Base-by-base conservation (phyloP, 495 filamentous ascomycete genomes). In the Bathelium albidoporum region DNA sequence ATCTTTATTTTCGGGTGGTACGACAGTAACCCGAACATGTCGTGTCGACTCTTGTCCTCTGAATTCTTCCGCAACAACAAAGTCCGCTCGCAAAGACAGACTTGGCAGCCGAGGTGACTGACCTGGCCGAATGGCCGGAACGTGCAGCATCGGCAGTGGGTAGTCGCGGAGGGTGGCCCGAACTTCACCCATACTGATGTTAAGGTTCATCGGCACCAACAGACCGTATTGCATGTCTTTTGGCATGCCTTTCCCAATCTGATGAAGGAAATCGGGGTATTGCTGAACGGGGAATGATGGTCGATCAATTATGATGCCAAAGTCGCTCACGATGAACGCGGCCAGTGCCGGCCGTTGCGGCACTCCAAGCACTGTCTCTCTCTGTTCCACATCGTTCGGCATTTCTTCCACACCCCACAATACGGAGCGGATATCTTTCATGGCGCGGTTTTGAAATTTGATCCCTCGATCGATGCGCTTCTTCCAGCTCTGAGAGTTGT, bases 31-130 rank as follows among this genome's bases (percentile, higher is more conserved):
- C 60, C 83, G 82, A 41, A 92, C 88, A 66, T 88, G 83, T 59
- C 93, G 82, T 11, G 84, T 88, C 1, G 91, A 94, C 73, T 90
- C 83, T 53, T 80, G 70, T 34, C 88, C 88, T 59, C 90, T 82
- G 66, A 83, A 95, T 74, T 99, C 95, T 76, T 99, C 94, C 1
- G 91, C 95, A 63, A 99, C 88, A 18, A 99, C 92, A 74, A 99
- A 96, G 71, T 99, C 89, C 7, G 94, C 91, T 64, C 85, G 85
- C 65, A 97, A 78, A 1, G 87, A 89, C 77, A 93, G 83, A 55
- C 91, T 89, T 2, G 89, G 85, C n/a, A 93, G 72, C 62, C 88
- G 83, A 26, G 87, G 80, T 22, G 90, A 88, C 66, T 97, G 94
- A 1, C 85, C 87, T 9, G 87, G 77, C 62, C 89, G 87, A 39